Base-by-base conservation (phyloP, 2,329 filamentous ascomycete genomes). In the Incumbomyces delicatus region DNA sequence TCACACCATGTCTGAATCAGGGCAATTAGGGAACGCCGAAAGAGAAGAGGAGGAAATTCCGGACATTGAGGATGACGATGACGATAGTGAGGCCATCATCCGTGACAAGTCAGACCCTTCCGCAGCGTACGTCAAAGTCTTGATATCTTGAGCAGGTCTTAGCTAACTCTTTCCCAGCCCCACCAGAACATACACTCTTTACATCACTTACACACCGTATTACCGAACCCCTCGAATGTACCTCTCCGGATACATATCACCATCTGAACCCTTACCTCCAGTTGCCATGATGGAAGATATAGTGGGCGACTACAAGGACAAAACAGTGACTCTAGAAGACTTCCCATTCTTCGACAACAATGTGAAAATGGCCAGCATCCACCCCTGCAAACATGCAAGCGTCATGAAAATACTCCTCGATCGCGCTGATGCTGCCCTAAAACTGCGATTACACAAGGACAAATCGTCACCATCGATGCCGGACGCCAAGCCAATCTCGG, bases 381-480 rank as follows among this genome's bases (percentile, higher is more conserved):
- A 98, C 62, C 92, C 92, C 2, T 98, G 92, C 77, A 94, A 92
- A 64, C 92, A 98, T 63, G 92, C 92, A 8, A 85, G 85, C 22
- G 92, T 98, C 57, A 98, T 98, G 92, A 98, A 96, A 70, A 87
- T 87, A 17, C 78, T 98, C 3, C 82, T 98, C 33, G 92, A 96
- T 66, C 87, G 92, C 31, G 92, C 92, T 39, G 90, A 98, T 62
- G 87, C 87, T 17, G 90, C 90, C 0, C 75, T 96, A 45, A 94
- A 95, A 65, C 77, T 94, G 45, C 81, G 90, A 17, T 77, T 87
- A 37, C 85, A 90, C 59, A 94, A 89, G 73, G 73, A 92, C 49
- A 81, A 78, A 60, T 71, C 76, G 66, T 71, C 76, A 66, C 80
- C 64, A 35, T 60, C 62, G 57, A 48, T 63, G 57, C 55, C 66